Conservation (phyloP, 208 protist species). For the Naegleria lovaniensis region DNA sequence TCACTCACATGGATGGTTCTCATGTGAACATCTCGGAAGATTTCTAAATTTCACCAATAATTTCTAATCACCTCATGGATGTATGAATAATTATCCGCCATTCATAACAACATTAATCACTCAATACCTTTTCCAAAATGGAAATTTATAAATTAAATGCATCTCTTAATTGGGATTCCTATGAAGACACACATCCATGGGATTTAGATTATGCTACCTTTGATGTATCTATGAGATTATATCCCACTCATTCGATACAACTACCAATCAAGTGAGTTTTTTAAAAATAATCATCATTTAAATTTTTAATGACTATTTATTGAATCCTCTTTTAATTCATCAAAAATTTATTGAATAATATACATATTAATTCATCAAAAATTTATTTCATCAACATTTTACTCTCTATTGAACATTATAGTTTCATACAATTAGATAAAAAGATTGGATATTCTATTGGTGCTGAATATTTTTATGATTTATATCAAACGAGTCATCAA, state of each 20-base stretch:
- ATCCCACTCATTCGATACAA: background rate
- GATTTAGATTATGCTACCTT: background rate
- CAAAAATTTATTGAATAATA: too few species aligned
- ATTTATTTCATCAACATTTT: background rate
- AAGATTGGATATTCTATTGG: background rate
- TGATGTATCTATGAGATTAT: background rate
- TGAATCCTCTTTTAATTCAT: too few species aligned
- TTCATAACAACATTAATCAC: too few species aligned
- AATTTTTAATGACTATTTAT: background rate
- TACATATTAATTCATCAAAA: background rate
- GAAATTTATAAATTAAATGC: conserved; percentile 15
- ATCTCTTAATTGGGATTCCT: background rate
- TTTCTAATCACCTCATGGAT: too few species aligned
- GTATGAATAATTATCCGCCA: too few species aligned
- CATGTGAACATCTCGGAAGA: too few species aligned
- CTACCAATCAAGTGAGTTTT: background rate
- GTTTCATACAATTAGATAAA: too few species aligned
- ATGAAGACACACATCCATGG: conserved; percentile 8
- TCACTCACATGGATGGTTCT: too few species aligned
- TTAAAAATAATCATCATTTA: too few species aligned
- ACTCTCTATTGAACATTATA: too few species aligned
- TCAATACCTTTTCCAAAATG: too few species aligned
- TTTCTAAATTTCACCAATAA: too few species aligned
- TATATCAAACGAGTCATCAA: background rate
- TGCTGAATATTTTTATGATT: background rate